Evolutionary conservation across 2,329 filamentous ascomycete genomes (phyloP).

Genomic region (Triangularia setosa): DNA sequence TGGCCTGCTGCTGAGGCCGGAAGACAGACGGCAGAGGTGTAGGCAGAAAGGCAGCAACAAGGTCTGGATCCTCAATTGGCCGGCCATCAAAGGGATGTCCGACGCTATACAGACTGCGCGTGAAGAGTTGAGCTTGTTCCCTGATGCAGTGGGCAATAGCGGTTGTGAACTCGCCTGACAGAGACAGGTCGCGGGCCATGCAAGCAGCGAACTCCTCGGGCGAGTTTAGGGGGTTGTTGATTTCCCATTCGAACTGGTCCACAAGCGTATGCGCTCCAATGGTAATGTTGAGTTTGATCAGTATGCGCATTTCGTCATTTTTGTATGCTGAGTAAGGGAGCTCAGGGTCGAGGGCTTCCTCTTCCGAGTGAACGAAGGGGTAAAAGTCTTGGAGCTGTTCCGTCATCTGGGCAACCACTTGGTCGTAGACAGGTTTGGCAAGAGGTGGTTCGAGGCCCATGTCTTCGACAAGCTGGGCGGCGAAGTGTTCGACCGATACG

Average conservation of each 20-base stretch:
- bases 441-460: conserved; percentile 74
- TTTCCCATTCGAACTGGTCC: conserved; percentile 98
- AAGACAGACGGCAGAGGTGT: conserved; percentile 81
- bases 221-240: conserved; percentile 90
- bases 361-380: conserved; percentile 83
- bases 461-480: conserved; percentile 86
- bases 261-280: conserved; percentile 91
- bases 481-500: conserved; percentile 75
- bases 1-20: conserved; percentile 85
- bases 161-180: conserved; percentile 93
- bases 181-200: conserved; percentile 84
- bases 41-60: conserved; percentile 78
- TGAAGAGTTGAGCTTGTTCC: conserved; percentile 92
- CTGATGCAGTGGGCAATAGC: conserved; percentile 97
- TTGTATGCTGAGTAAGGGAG: conserved; percentile 92
- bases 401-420: conserved; percentile 65
- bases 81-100: conserved; percentile 94
- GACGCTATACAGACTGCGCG: conserved; percentile 85
- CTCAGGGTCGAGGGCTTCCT: conserved; percentile 85
- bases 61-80: conserved; percentile 85
- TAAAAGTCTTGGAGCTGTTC: conserved; percentile 94
- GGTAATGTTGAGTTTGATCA: conserved; percentile 95
- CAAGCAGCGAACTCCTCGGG: conserved; percentile 89
- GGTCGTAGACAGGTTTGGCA: conserved; percentile 58
- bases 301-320: conserved; percentile 96